These are phyloP conservation scores for Nicotiana tomentosiformis DNA, from an alignment of 257 asterid species.

Conservation along the genomic window DNA sequence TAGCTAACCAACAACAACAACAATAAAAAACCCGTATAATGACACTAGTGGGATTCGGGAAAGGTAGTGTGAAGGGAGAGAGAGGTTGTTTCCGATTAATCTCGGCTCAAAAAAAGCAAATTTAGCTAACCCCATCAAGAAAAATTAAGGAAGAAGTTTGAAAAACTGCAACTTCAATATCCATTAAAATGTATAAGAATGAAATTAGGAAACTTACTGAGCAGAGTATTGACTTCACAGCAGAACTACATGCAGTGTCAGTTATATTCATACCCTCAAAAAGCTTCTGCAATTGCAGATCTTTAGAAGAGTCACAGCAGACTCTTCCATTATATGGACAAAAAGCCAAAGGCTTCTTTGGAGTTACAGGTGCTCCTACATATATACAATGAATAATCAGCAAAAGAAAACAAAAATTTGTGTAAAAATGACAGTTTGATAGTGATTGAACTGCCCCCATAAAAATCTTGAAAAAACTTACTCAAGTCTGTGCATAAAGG, in stretches of 20 bases:
- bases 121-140: neutral
- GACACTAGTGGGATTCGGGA: too few species aligned
- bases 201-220: constrained; percentile 53
- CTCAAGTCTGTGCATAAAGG: constrained; percentile 74
- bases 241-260: constrained; percentile 63
- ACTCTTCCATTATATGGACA: constrained; percentile 71
- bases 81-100: too few species aligned
- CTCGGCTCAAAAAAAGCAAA: neutral
- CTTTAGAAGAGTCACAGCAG: constrained; percentile 60
- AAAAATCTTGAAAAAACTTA: constrained; percentile 26
- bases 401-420: neutral
- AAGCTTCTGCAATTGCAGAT: constrained; percentile 46
- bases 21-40: too few species aligned
- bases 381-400: constrained; percentile 10
- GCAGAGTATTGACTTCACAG: constrained; percentile 73
- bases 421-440: neutral
- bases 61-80: too few species aligned
- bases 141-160: neutral
- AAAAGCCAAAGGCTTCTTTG: constrained; percentile 45
- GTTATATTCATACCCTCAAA: constrained; percentile 66
- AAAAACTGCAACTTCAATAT: neutral
- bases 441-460: constrained; percentile 6
- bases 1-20: neutral
- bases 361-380: constrained; percentile 62
- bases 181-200: neutral